phyloP scores from a whole-genome alignment of 2,329 filamentous ascomycete species.

The Fusarium euwallaceae region DNA sequence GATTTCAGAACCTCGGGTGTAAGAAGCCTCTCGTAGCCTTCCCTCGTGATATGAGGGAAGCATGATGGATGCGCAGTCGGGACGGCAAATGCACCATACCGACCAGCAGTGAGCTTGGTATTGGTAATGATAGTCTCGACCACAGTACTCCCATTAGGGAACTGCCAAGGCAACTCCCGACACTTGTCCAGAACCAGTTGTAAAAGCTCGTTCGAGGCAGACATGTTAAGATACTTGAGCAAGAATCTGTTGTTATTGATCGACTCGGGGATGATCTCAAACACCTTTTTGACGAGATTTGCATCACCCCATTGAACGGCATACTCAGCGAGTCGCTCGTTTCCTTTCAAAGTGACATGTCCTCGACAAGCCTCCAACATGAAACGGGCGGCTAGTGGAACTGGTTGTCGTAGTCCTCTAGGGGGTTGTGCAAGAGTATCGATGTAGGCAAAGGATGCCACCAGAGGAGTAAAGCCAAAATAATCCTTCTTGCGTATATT shows the following conservation, averaged over 20 bases:
- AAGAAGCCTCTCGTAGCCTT: conserved; percentile 38
- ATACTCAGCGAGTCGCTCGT: conserved; percentile 23
- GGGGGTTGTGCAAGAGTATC: background rate
- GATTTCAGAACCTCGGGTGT: conserved; percentile 42
- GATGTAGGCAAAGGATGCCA: conserved; percentile 47
- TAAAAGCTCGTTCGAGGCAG: conserved; percentile 41
- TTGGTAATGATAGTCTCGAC: conserved; percentile 50
- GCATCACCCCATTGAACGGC: conserved; percentile 48
- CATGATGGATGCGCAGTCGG: conserved; percentile 45
- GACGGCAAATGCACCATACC: background rate
- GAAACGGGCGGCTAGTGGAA: conserved; percentile 26
- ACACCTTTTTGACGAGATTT: conserved; percentile 36
- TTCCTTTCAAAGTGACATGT: background rate
- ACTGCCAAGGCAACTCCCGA: conserved; percentile 23
- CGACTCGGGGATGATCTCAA: conserved; percentile 21
- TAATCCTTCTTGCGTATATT: conserved; percentile 45
- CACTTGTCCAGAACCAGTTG: conserved; percentile 41
- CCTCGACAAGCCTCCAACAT: conserved; percentile 32
- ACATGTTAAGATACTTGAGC: conserved; percentile 46
- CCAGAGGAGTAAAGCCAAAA: conserved; percentile 48
- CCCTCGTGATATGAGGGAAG: conserved; percentile 22
- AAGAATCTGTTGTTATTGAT: conserved; percentile 32
- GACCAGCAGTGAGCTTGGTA: conserved; percentile 24
- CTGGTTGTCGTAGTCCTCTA: background rate
- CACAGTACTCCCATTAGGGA: conserved; percentile 36